These are phyloP conservation scores for Suillus subalutaceus DNA, from an alignment of 768 basidiomycete species.

Conservation along the genomic window DNA sequence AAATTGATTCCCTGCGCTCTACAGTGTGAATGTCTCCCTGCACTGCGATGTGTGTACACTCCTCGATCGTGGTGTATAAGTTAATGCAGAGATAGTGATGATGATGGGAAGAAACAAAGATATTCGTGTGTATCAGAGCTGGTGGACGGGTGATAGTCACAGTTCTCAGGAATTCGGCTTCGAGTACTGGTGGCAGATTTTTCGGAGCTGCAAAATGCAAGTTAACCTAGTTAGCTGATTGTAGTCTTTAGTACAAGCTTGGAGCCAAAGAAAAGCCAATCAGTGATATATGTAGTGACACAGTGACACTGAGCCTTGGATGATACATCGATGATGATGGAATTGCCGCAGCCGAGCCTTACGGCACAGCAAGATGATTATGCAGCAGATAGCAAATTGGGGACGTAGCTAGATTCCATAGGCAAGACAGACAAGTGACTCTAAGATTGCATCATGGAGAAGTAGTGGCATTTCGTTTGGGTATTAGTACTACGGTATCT, in stretches of 20 bases:
- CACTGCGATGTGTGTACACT: not conserved
- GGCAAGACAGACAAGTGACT: no score
- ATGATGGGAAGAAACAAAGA: conserved; percentile 1
- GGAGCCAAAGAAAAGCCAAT: not conserved
- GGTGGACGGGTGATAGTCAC: not conserved
- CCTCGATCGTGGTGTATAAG: not conserved
- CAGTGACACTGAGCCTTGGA: not conserved
- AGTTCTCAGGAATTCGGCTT: conserved; percentile 4
- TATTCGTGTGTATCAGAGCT: conserved; percentile 7
- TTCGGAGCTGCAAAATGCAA: conserved; percentile 3
- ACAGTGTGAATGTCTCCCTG: not conserved
- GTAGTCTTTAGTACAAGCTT: not conserved
- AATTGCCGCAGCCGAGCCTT: not conserved
- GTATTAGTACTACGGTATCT: conserved; percentile 13
- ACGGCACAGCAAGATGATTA: not conserved
- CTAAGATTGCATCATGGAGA: not conserved
- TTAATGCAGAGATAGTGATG: conserved; percentile 2
- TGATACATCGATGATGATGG: not conserved
- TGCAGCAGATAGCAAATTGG: not conserved
- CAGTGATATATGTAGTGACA: not conserved
- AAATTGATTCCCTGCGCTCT: not conserved
- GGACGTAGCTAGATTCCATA: no score
- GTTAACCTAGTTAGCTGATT: not conserved
- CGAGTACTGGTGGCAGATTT: not conserved
- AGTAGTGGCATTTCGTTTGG: conserved; percentile 8